A percentile compares a stretch with the other conserved stretches of the same genome.
Evolutionary conservation across 371 early-diverging fungal genomes (phyloP).

Genomic region (Mycotypha africana): DNA sequence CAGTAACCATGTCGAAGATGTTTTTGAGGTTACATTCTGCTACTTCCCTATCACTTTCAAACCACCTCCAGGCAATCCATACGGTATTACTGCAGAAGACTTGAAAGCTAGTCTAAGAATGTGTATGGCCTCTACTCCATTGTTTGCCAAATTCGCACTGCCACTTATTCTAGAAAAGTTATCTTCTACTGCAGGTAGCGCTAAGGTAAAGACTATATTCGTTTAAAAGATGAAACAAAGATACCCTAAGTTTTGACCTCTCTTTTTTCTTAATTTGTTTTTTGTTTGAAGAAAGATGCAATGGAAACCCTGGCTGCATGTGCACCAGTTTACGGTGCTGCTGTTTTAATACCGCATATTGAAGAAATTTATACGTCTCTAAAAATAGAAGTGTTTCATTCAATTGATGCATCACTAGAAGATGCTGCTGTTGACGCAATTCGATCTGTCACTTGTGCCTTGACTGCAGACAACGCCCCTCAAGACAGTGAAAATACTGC

Average conservation of each 20-base stretch:
- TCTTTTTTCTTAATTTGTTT: background rate
- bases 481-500: too few relatives aligned
- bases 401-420: slow-evolving; percentile 62
- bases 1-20: slow-evolving; percentile 71
- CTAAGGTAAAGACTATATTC: slow-evolving; percentile 58
- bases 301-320: slow-evolving; percentile 79
- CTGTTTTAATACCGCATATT: slow-evolving; percentile 52
- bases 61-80: slow-evolving; percentile 90
- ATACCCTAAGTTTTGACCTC: too few relatives aligned
- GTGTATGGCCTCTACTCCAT: slow-evolving; percentile 65
- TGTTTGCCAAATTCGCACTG: slow-evolving; percentile 75
- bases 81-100: slow-evolving; percentile 88
- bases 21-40: slow-evolving; percentile 94
- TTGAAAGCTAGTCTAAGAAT: slow-evolving; percentile 72
- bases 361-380: slow-evolving; percentile 64
- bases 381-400: slow-evolving; percentile 67
- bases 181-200: slow-evolving; percentile 77
- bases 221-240: too few relatives aligned
- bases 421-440: slow-evolving; percentile 54
- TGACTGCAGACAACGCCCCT: slow-evolving; percentile 38
- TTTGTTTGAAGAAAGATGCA: slow-evolving; percentile 73
- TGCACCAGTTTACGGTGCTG: slow-evolving; percentile 71
- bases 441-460: slow-evolving; percentile 51
- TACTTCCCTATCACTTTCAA: slow-evolving; percentile 99
- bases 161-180: slow-evolving; percentile 90